phyloP scores from a whole-genome alignment of 169 alveolate species.

The Plasmodium cynomolgi region DNA sequence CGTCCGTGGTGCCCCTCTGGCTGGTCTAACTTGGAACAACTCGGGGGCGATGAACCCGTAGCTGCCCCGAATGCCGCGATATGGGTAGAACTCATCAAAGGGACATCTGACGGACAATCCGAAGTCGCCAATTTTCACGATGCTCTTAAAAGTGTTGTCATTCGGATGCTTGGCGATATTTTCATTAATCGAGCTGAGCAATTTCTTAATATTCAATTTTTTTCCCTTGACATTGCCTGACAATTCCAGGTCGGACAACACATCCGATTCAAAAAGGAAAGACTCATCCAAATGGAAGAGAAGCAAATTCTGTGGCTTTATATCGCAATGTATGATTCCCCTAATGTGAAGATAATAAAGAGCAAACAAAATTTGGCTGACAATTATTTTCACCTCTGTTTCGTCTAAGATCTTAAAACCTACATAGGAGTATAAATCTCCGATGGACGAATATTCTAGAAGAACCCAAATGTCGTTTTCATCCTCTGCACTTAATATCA shows the following conservation, averaged over 20 bases:
- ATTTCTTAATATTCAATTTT: conserved; percentile 35
- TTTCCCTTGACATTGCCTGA: background rate
- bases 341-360: conserved; percentile 81
- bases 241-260: background rate
- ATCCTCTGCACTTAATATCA: conserved; percentile 75
- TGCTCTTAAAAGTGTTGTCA: conserved; percentile 7
- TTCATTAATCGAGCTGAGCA: conserved; percentile 32
- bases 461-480: conserved; percentile 75
- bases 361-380: conserved; percentile 81
- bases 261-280: background rate
- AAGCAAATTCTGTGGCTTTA: conserved; percentile 85
- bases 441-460: conserved; percentile 75
- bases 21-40: conserved; percentile 63
- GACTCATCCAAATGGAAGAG: conserved; percentile 74
- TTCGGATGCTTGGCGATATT: background rate
- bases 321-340: conserved; percentile 83
- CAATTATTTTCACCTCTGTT: conserved; percentile 77
- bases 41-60: conserved; percentile 81
- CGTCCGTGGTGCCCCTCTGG: background rate
- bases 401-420: conserved; percentile 75
- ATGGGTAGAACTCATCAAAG: conserved; percentile 49
- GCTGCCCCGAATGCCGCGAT: conserved; percentile 77
- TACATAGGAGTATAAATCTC: conserved; percentile 70
- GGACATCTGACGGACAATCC: conserved; percentile 67
- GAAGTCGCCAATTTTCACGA: conserved; percentile 56